These are phyloP conservation scores for Thermoascus crustaceus DNA, from an alignment of 2,329 filamentous ascomycete genomes.

Conservation along the genomic window DNA sequence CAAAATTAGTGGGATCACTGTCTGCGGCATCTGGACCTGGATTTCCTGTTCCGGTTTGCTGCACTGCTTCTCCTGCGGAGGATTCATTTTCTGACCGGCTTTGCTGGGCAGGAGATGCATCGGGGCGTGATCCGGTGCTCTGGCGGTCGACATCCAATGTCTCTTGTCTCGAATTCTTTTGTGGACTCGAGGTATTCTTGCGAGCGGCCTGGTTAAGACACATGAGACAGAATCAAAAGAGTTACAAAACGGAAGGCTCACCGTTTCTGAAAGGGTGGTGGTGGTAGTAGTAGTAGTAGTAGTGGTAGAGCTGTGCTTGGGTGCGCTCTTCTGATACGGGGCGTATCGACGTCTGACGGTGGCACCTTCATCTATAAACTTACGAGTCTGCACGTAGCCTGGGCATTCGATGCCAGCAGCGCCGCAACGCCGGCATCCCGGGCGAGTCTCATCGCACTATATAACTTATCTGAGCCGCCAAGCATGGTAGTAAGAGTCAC, in stretches of 20 bases:
- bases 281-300: not conserved
- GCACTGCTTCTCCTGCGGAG: not conserved
- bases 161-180: not conserved
- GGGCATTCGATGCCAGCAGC: conserved; percentile 32
- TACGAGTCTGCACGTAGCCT: conserved; percentile 36
- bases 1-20: not conserved
- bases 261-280: no score
- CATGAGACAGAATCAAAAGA: no score
- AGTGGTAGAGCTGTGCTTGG: not conserved
- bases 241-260: no score
- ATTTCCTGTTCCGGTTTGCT: not conserved
- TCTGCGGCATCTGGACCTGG: not conserved
- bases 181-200: not conserved
- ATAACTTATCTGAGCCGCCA: not conserved
- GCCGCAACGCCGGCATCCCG: conserved; percentile 30
- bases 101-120: not conserved
- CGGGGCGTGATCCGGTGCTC: not conserved
- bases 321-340: conserved; percentile 23
- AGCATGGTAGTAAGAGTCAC: not conserved
- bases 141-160: not conserved
- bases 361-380: conserved; percentile 37
- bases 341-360: conserved; percentile 33
- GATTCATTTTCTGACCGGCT: not conserved
- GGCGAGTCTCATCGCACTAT: conserved; percentile 35
- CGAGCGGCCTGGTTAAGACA: not conserved